Conservation (phyloP, 2,329 filamentous ascomycete species). For the Colletotrichum horii region DNA sequence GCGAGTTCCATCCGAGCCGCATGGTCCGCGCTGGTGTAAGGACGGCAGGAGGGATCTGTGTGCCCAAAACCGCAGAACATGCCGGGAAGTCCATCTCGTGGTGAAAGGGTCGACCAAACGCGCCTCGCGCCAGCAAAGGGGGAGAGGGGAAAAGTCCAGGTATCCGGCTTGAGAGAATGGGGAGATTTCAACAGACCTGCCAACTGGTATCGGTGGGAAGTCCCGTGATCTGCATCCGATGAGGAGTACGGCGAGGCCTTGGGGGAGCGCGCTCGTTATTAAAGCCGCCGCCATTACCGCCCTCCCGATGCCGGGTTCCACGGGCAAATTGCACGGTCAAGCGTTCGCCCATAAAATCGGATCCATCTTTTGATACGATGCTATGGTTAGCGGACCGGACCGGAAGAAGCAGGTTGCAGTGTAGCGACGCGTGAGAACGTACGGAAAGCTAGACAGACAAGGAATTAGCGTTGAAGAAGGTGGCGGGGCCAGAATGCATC, state of each 20-base stretch:
- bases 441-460: conserved; percentile 60
- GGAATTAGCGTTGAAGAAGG: not conserved
- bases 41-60: not conserved
- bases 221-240: conserved; percentile 97
- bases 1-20: conserved; percentile 12
- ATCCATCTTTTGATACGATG: conserved; percentile 74
- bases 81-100: conserved; percentile 1
- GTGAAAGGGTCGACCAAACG: conserved; percentile 1
- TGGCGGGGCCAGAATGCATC: not conserved
- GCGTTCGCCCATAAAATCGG: conserved; percentile 96
- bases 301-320: conserved; percentile 69
- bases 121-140: conserved; percentile 22
- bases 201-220: conserved; percentile 98
- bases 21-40: not conserved
- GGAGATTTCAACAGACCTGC: conserved; percentile 88
- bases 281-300: conserved; percentile 36
- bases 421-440: conserved; percentile 40
- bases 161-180: conserved; percentile 59
- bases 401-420: not conserved
- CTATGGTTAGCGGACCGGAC: conserved; percentile 22
- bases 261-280: conserved; percentile 63
- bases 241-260: conserved; percentile 90
- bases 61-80: not conserved
- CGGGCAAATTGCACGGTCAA: conserved; percentile 98
- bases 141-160: conserved; percentile 34